Base-by-base conservation (phyloP, 768 basidiomycete genomes). In the Tulasnella sp. region DNA sequence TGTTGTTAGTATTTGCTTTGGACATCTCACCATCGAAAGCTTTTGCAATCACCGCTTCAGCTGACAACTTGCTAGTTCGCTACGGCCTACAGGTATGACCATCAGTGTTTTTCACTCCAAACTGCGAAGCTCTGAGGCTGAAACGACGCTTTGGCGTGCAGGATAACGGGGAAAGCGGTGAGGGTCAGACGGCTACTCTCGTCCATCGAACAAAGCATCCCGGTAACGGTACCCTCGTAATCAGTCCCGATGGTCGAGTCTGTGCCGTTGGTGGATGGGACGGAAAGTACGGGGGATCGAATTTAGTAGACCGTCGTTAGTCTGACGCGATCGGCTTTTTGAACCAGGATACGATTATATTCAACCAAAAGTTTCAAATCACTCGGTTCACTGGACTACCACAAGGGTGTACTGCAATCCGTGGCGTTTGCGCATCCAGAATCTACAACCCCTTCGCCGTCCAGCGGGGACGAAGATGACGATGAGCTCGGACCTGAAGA, bases 211-310 rank as follows among this genome's bases (percentile, higher is more conserved):
- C 90, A 29, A 95, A 91, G 81, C 87, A 93, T 80, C 90, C 93
- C 0, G 95, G 96, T 3, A 95, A 95, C 82, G 88, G 88, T 0
- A 88, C 89, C 9, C 83, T 98, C n/a, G 88, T 91, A 3, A 89
- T 98, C 16, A 89, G 90, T 6, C 87, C 89, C 46, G 91, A 93
- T 80, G 94, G 91, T 0, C 88, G 88, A 29, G 89, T 98, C 0
- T 92, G 95, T 81, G 96, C 95, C 0, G 86, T 96, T 2, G 96
- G 92, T 2, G 95, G 96, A 0, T 98, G 97, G 97, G 96, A 99
- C 79, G 96, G 97, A 46, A 90, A 87, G 96, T 96, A 80, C 20
- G 71, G 46, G 11, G n/a, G 18, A 51, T n/a, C 79, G n/a, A 67
- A 67, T 48, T 11, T 23, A 75, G 11, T 4, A 26, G 42, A 0